Evolutionary conservation across 116 monocot genomes (phyloP).

Genomic region (Dioscorea cayenensis): DNA sequence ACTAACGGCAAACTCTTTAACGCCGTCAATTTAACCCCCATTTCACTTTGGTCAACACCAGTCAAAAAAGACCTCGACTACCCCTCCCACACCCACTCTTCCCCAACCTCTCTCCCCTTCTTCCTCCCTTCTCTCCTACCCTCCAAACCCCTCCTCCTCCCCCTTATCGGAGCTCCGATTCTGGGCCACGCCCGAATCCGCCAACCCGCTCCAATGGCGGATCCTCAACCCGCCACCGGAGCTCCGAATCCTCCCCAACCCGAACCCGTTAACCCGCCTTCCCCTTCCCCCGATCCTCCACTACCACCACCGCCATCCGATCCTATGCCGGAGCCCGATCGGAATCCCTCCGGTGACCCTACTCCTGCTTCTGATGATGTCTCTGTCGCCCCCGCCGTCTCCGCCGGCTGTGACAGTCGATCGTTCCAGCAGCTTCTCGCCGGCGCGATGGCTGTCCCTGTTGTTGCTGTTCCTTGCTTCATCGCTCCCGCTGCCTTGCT

Average conservation of each 20-base stretch:
- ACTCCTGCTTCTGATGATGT: background rate
- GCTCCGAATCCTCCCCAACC: background rate
- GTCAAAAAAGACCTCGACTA: slow-evolving; percentile 41
- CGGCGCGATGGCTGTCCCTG: slow-evolving; percentile 64
- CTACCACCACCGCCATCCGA: background rate
- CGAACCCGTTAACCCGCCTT: background rate
- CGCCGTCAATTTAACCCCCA: slow-evolving; percentile 16
- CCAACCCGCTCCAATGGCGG: background rate
- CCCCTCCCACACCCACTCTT: background rate
- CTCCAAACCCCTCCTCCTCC: no score
- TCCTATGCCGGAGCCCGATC: background rate
- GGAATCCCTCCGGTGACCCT: background rate
- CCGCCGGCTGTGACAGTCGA: slow-evolving; percentile 7
- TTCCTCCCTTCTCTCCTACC: no score
- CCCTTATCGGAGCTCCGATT: no score
- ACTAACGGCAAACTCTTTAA: background rate
- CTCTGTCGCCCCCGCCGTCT: background rate
- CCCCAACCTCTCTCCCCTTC: slow-evolving; percentile 1
- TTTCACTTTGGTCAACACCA: slow-evolving; percentile 37
- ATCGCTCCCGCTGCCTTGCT: slow-evolving; percentile 35
- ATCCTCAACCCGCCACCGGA: background rate
- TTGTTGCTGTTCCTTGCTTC: slow-evolving; percentile 71
- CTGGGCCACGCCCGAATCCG: background rate
- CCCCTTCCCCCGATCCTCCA: background rate
- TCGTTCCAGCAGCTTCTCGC: slow-evolving; percentile 71